Evolutionary conservation across 441 rosid genomes (phyloP).

Genomic region (Corymbia citriodora): DNA sequence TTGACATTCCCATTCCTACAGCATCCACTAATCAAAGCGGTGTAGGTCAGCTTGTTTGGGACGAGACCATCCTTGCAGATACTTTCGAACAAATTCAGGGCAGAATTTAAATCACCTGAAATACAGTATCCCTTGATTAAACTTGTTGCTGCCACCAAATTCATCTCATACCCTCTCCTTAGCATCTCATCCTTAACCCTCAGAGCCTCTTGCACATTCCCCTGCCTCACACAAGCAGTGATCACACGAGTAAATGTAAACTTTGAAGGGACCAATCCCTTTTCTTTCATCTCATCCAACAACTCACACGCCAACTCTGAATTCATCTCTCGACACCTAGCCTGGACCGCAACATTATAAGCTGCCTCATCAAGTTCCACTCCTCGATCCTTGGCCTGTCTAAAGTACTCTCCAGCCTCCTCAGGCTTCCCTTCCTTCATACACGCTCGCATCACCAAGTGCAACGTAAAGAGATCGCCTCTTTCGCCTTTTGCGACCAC

Average conservation of each 20-base stretch:
- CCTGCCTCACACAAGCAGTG: slow-evolving; percentile 49
- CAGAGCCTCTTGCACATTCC: slow-evolving; percentile 49
- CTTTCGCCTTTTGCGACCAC: slow-evolving; percentile 35
- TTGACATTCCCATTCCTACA: slow-evolving; percentile 37
- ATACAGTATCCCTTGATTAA: slow-evolving; percentile 56
- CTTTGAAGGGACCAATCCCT: slow-evolving; percentile 36
- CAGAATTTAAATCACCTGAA: slow-evolving; percentile 36
- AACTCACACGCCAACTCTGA: slow-evolving; percentile 29
- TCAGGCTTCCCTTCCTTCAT: slow-evolving; percentile 41
- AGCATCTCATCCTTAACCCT: slow-evolving; percentile 69
- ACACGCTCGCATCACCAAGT: slow-evolving; percentile 39
- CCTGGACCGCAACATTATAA: slow-evolving; percentile 38
- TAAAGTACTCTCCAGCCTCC: slow-evolving; percentile 35
- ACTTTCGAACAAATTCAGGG: slow-evolving; percentile 46
- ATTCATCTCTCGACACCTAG: slow-evolving; percentile 36
- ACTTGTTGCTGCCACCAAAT: slow-evolving; percentile 52
- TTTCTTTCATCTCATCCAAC: slow-evolving; percentile 54
- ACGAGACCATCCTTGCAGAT: slow-evolving; percentile 41
- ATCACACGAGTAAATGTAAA: slow-evolving; percentile 40
- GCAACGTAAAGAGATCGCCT: slow-evolving; percentile 39
- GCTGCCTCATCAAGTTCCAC: slow-evolving; percentile 33
- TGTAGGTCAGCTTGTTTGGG: slow-evolving; percentile 56
- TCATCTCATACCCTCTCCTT: slow-evolving; percentile 44
- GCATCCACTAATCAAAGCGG: slow-evolving; percentile 64
- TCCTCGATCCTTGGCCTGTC: slow-evolving; percentile 43